Base-by-base conservation (phyloP, 192 early-diverging fungal species). In the Umbelopsis sp. region DNA sequence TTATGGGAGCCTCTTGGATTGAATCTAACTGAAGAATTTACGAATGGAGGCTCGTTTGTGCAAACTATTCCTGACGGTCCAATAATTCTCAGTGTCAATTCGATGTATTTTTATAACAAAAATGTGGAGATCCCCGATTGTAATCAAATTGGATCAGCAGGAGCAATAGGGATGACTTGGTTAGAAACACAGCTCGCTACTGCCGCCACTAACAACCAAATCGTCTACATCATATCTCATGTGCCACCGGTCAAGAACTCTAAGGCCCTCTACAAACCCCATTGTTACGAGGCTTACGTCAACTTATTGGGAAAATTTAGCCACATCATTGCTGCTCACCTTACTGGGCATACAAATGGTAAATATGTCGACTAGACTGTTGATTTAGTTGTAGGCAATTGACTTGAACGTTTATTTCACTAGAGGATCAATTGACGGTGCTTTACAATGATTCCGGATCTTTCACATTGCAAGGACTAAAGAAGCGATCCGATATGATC, bases 311-410 rank as follows among this genome's bases (percentile, higher is more conserved):
- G 82, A 3, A 43, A 70, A 31, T 83, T 74, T 53, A 45, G 72
- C 8, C 45, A 71, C 66, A 50, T 76, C 3, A 83, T 83, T 65
- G 45, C 36, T n/a, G 82, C 79, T 25, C 79, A 83, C 49, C 80
- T 83, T 24, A 74, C 82, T 44, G 82, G 82, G 4, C 78, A 80
- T 45, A 76, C 74, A 14, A 80, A 80, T 50, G 71, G 72, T 76
- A 66, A 72, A 47, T 45, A 45, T 3, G 9, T n/a, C 4, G 1
- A 2, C 50, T 2, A 70, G 17, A 16, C 14, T 70, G 1, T 70
- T 25, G 2, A 20, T 17, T 22, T 10, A 14, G 4, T 5, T 11
- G 31, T 4, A 16, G 26, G 14, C 14, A 0, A 16, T 2, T 62
- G 3, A 12, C 47, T 6, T 32, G 14, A 34, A 8, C n/a, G 12